A percentile compares a stretch with the other conserved stretches of the same genome.
Conservation (phyloP, 1,284 basidiomycete genomes). For the Ustilago hordei region DNA sequence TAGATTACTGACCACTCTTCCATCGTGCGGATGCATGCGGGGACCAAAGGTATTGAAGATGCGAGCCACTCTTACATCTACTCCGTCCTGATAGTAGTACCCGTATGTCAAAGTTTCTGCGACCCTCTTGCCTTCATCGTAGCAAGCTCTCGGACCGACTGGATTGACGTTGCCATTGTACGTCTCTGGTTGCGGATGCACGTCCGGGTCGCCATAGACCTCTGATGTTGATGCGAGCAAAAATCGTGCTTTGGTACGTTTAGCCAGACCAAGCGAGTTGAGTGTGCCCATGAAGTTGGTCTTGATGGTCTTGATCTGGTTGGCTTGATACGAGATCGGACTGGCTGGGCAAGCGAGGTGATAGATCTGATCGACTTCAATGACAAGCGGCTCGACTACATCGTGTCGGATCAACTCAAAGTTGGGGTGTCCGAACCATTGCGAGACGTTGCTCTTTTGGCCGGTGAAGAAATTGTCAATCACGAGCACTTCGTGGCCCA, state of each 20-base stretch:
- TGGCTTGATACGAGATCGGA: constrained; percentile 61
- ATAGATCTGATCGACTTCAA: constrained; percentile 65
- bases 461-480: constrained; percentile 99
- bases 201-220: constrained; percentile 96
- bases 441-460: constrained; percentile 84
- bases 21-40: constrained; percentile 91
- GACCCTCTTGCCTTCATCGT: constrained; percentile 81
- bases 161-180: constrained; percentile 86
- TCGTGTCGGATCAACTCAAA: constrained; percentile 98
- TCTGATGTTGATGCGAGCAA: constrained; percentile 95
- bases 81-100: constrained; percentile 90
- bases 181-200: constrained; percentile 88
- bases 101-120: constrained; percentile 62
- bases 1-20: constrained; percentile 97
- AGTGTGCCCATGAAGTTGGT: constrained; percentile 89
- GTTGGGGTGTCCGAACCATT: constrained; percentile 89
- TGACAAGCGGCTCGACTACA: constrained; percentile 72
- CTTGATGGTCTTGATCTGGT: constrained; percentile 76
- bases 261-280: constrained; percentile 98
- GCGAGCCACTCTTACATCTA: constrained; percentile 77
- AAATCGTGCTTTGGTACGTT: constrained; percentile 95
- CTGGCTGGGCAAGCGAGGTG: constrained; percentile 62
- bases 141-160: constrained; percentile 95
- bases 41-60: constrained; percentile 65
- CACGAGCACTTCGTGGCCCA: constrained; percentile 97